Percentiles rank a stretch among this genome's conserved stretches.
Evolutionary conservation across 179 eudicot species (phyloP).

Genomic region (Sideroxylon spinosum): DNA sequence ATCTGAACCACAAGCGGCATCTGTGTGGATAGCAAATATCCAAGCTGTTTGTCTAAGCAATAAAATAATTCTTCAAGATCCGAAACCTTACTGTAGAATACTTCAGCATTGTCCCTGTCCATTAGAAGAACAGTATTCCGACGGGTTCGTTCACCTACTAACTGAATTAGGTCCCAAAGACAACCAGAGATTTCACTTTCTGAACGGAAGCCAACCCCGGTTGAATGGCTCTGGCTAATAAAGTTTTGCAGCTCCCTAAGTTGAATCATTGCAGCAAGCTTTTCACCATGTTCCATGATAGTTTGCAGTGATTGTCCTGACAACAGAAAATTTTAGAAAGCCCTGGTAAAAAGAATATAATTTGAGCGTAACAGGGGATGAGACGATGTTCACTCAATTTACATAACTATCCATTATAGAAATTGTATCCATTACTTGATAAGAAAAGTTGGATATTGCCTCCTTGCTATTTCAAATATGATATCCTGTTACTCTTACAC

Average conservation of each 20-base stretch:
- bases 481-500: neutral
- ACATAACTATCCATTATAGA: neutral
- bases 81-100: conserved; percentile 89
- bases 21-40: conserved; percentile 48
- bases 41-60: conserved; percentile 70
- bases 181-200: conserved; percentile 61
- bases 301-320: conserved; percentile 79
- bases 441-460: neutral
- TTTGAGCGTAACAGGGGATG: neutral
- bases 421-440: neutral
- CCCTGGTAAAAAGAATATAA: neutral
- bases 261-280: conserved; percentile 82
- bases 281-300: conserved; percentile 96
- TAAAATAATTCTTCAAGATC: conserved; percentile 77
- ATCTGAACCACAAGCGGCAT: conserved; percentile 61
- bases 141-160: conserved; percentile 91
- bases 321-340: conserved; percentile 6
- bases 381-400: neutral
- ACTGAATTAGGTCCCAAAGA: conserved; percentile 91
- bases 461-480: neutral
- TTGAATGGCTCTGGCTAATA: conserved; percentile 55
- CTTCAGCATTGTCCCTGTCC: conserved; percentile 98
- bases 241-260: conserved; percentile 70
- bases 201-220: conserved; percentile 40
- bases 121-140: conserved; percentile 82